Evolutionary conservation across 106 monocot genomes (phyloP).

Genomic region (Phalaenopsis aphrodite): DNA sequence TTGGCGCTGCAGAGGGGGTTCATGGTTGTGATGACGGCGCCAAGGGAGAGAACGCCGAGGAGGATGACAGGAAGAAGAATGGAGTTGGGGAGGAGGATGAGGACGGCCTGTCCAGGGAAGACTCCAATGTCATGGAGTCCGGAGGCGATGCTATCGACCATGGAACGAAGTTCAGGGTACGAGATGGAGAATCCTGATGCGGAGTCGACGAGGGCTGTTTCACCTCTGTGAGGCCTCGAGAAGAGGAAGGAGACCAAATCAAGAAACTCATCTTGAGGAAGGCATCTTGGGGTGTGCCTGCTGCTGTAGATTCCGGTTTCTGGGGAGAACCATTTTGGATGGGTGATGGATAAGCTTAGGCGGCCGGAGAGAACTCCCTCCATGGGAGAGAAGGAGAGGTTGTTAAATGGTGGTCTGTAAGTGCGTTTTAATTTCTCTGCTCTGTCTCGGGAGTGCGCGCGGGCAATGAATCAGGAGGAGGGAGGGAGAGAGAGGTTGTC

Average conservation of each 20-base stretch:
- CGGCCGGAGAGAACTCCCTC: too few species aligned
- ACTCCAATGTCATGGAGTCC: slow-evolving; percentile 32
- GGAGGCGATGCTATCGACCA: slow-evolving; percentile 33
- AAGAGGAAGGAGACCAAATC: slow-evolving; percentile 51
- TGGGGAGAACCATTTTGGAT: slow-evolving; percentile 26
- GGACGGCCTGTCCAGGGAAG: slow-evolving; percentile 17
- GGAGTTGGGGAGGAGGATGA: slow-evolving; percentile 40
- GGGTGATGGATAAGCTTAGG: too few species aligned
- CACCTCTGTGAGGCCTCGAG: slow-evolving; percentile 28
- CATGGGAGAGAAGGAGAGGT: background rate
- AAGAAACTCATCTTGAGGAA: slow-evolving; percentile 32
- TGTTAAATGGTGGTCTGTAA: too few species aligned
- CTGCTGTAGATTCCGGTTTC: slow-evolving; percentile 56
- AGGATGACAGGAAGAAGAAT: slow-evolving; percentile 39
- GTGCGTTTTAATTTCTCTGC: too few species aligned
- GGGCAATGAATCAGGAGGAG: too few species aligned
- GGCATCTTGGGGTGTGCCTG: slow-evolving; percentile 31
- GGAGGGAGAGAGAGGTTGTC: too few species aligned
- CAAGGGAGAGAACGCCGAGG: slow-evolving; percentile 35
- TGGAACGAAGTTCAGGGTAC: slow-evolving; percentile 18
- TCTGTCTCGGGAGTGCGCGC: too few species aligned
- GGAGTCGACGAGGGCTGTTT: slow-evolving; percentile 51
- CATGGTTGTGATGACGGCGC: slow-evolving; percentile 35
- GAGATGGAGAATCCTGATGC: slow-evolving; percentile 26
- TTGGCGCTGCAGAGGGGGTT: slow-evolving; percentile 30